Evolutionary conservation across 2,329 filamentous ascomycete species (phyloP).

Genomic region (Mariannaea elegans): DNA sequence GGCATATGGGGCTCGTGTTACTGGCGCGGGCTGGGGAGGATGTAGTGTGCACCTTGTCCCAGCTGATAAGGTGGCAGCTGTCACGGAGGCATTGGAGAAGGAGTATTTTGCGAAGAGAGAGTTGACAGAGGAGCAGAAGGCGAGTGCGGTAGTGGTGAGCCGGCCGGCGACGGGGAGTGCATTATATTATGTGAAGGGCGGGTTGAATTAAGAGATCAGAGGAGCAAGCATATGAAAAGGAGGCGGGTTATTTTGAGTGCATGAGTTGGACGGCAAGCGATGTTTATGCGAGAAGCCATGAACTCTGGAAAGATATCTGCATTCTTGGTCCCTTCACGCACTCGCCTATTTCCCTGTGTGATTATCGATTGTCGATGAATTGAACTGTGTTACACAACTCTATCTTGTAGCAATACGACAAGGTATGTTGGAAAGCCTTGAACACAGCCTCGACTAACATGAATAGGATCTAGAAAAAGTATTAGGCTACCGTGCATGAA

Average conservation of each 20-base stretch:
- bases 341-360: too few relatives aligned
- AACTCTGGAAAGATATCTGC: too few relatives aligned
- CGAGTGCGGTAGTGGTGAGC: slow-evolving; percentile 86
- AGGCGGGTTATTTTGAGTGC: neutral
- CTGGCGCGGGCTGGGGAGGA: slow-evolving; percentile 95
- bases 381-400: neutral
- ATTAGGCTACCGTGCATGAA: neutral
- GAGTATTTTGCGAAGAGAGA: slow-evolving; percentile 82
- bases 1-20: slow-evolving; percentile 84
- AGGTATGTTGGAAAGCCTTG: neutral
- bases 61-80: slow-evolving; percentile 78
- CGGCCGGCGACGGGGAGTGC: slow-evolving; percentile 81
- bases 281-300: neutral
- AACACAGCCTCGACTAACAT: neutral
- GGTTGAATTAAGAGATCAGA: slow-evolving; percentile 23
- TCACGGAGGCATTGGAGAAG: slow-evolving; percentile 79
- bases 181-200: slow-evolving; percentile 54
- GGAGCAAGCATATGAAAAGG: neutral
- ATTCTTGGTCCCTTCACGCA: too few relatives aligned
- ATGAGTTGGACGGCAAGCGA: neutral
- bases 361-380: too few relatives aligned
- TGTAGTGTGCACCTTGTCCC: slow-evolving; percentile 95
- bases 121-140: slow-evolving; percentile 74
- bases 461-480: neutral
- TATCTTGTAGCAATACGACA: neutral